Evolutionary conservation across 2,329 filamentous ascomycete genomes (phyloP).

Genomic region (Trichoderma sp.): DNA sequence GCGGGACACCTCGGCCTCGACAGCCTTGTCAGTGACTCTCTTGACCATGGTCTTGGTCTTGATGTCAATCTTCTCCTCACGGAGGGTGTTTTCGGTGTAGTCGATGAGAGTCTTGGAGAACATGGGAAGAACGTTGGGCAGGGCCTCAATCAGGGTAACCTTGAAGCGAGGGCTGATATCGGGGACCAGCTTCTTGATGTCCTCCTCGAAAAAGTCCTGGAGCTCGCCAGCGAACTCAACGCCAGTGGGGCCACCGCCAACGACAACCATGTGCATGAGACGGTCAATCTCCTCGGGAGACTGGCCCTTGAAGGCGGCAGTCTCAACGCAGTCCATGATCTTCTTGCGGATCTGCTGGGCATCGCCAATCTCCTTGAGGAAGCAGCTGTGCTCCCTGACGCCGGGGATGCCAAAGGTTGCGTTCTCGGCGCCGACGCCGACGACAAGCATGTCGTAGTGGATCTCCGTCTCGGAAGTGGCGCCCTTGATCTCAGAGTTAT

Average conservation of each 20-base stretch:
- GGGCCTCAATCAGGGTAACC: slow-evolving; percentile 94
- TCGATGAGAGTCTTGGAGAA: slow-evolving; percentile 99
- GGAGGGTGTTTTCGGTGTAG: slow-evolving; percentile 98
- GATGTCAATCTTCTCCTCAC: slow-evolving; percentile 97
- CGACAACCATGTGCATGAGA: slow-evolving; percentile 95
- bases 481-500: slow-evolving; percentile 91
- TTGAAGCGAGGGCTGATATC: slow-evolving; percentile 94
- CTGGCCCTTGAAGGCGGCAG: slow-evolving; percentile 97
- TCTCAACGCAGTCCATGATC: slow-evolving; percentile 99
- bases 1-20: slow-evolving; percentile 81
- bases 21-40: slow-evolving; percentile 86
- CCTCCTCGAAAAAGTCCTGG: slow-evolving; percentile 97
- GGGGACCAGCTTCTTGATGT: slow-evolving; percentile 96
- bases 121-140: slow-evolving; percentile 94
- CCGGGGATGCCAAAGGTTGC: slow-evolving; percentile 97
- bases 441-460: slow-evolving; percentile 95
- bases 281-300: slow-evolving; percentile 82
- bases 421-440: slow-evolving; percentile 97
- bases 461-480: slow-evolving; percentile 80
- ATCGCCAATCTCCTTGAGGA: slow-evolving; percentile 97
- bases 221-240: slow-evolving; percentile 98
- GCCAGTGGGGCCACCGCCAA: slow-evolving; percentile 89
- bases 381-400: slow-evolving; percentile 92
- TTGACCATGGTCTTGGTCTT: slow-evolving; percentile 99
- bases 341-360: slow-evolving; percentile 95